phyloP scores from a whole-genome alignment of 2,329 filamentous ascomycete genomes.

The Penicillium nordicum region DNA sequence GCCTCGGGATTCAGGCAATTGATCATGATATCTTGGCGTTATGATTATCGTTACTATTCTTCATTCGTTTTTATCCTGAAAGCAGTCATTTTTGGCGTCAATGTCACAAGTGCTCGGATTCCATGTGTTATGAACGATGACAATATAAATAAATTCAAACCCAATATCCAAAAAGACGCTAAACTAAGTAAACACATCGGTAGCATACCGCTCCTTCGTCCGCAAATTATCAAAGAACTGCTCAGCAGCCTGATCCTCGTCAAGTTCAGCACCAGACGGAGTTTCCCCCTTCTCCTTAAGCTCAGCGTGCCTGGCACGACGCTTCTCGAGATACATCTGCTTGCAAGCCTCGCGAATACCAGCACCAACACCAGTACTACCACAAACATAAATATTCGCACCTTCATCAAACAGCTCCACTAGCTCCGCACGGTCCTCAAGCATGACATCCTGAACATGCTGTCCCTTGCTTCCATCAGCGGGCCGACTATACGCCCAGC shows the following conservation, averaged over 20 bases:
- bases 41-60: not conserved
- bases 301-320: constrained; percentile 34
- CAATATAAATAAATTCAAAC: not conserved
- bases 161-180: not conserved
- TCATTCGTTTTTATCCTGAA: not conserved
- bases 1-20: not conserved
- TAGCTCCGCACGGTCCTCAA: constrained; percentile 47
- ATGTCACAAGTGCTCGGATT: not conserved
- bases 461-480: constrained; percentile 47
- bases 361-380: constrained; percentile 52
- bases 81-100: not conserved
- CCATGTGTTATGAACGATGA: not conserved
- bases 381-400: constrained; percentile 64
- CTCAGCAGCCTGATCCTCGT: constrained; percentile 29
- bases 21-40: not conserved
- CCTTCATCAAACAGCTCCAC: constrained; percentile 47
- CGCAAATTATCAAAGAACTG: constrained; percentile 28
- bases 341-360: constrained; percentile 45
- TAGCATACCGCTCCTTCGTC: constrained; percentile 55
- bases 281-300: constrained; percentile 37
- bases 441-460: constrained; percentile 54
- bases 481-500: constrained; percentile 58
- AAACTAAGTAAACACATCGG: constrained; percentile 54
- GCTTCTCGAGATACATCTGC: constrained; percentile 31
- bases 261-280: constrained; percentile 19